Conservation (phyloP, 192 early-diverging fungal genomes). For the Podila epicladia region DNA sequence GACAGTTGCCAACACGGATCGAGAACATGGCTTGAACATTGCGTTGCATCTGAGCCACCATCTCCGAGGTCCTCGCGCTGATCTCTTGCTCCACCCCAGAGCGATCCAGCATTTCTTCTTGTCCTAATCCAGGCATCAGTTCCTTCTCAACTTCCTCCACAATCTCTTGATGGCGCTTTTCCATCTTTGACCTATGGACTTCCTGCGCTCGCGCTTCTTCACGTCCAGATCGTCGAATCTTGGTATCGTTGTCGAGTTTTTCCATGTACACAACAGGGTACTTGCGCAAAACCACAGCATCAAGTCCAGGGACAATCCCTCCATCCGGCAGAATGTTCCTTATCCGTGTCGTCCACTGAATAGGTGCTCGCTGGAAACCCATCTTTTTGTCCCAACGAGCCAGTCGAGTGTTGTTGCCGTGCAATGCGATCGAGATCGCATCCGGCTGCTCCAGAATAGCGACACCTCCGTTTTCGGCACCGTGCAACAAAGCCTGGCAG, state of each 20-base stretch:
- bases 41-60: conserved; percentile 7
- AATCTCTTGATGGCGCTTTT: conserved; percentile 29
- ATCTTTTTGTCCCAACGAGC: conserved; percentile 71
- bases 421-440: conserved; percentile 53
- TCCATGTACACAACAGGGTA: conserved; percentile 66
- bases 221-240: conserved; percentile 53
- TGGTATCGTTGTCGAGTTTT: conserved; percentile 52
- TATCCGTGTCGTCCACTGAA: conserved; percentile 50
- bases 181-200: conserved; percentile 12
- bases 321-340: conserved; percentile 56
- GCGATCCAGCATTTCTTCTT: not conserved
- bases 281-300: conserved; percentile 65
- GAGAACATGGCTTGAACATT: conserved; percentile 27
- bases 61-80: conserved; percentile 3
- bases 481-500: conserved; percentile 60
- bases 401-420: conserved; percentile 64
- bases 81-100: conserved; percentile 10
- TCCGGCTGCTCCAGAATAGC: conserved; percentile 38
- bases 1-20: conserved; percentile 35
- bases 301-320: conserved; percentile 68
- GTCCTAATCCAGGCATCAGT: conserved; percentile 26
- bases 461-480: conserved; percentile 20
- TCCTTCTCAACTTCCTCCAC: conserved; percentile 26
- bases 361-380: conserved; percentile 53
- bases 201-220: conserved; percentile 61